phyloP scores from a whole-genome alignment of 2,329 filamentous ascomycete species.

The Diplocarpon rosae region DNA sequence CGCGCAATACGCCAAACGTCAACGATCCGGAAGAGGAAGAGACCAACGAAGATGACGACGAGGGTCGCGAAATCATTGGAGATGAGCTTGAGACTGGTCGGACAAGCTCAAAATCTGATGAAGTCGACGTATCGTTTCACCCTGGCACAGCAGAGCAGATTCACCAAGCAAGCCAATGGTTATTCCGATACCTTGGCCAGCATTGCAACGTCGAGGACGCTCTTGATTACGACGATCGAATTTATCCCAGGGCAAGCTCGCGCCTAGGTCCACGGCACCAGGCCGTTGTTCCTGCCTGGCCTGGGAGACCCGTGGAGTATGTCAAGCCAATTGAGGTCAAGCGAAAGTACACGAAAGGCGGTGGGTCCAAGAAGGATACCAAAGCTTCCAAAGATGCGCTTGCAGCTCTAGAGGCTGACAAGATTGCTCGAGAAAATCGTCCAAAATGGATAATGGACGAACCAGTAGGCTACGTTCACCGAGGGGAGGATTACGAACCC shows the following conservation, averaged over 20 bases:
- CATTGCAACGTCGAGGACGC: conserved; percentile 94
- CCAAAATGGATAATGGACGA: conserved; percentile 93
- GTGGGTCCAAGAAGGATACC: conserved; percentile 58
- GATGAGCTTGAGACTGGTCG: conserved; percentile 45
- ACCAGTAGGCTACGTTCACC: conserved; percentile 71
- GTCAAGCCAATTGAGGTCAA: conserved; percentile 82
- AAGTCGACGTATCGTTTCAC: conserved; percentile 44
- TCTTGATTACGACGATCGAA: conserved; percentile 91
- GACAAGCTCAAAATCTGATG: conserved; percentile 50
- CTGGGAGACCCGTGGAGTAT: conserved; percentile 75
- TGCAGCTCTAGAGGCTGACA: conserved; percentile 73
- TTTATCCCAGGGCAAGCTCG: conserved; percentile 91
- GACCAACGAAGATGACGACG: conserved; percentile 55
- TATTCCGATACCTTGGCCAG: conserved; percentile 88
- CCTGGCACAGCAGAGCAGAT: conserved; percentile 73
- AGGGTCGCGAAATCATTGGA: conserved; percentile 44
- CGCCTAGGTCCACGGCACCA: conserved; percentile 86
- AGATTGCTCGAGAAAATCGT: conserved; percentile 64
- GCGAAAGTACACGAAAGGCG: conserved; percentile 55
- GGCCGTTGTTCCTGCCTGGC: conserved; percentile 76
- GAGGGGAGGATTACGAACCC: conserved; percentile 65
- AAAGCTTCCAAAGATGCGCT: conserved; percentile 72
- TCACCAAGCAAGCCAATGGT: conserved; percentile 89
- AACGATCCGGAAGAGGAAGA: conserved; percentile 61
- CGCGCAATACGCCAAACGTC: conserved; percentile 70